A percentile compares a stretch with the other conserved stretches of the same genome.
Evolutionary conservation across 805 yeast species (phyloP).

Genomic region (Metschnikowia peoriensis): DNA sequence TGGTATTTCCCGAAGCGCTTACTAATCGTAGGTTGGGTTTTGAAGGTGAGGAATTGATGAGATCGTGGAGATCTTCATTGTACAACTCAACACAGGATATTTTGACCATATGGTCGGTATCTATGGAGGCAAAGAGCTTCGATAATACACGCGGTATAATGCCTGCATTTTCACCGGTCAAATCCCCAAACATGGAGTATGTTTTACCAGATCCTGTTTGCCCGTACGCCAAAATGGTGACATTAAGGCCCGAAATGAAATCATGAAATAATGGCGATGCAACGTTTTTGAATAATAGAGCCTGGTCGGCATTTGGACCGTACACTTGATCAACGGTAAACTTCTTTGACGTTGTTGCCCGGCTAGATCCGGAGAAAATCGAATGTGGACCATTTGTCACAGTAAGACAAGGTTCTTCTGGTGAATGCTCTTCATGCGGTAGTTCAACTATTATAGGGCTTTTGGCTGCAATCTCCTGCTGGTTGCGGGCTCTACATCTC

Average conservation of each 20-base stretch:
- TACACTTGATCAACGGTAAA: conserved; percentile 78
- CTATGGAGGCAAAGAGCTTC: conserved; percentile 50
- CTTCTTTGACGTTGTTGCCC: conserved; percentile 20
- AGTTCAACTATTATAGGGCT: conserved; percentile 49
- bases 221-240: conserved; percentile 74
- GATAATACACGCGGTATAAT: conserved; percentile 52
- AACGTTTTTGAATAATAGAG: conserved; percentile 59
- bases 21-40: conserved; percentile 26
- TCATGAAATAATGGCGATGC: conserved; percentile 75
- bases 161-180: conserved; percentile 45
- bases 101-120: conserved; percentile 60
- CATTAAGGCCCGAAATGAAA: conserved; percentile 57
- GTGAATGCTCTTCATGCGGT: conserved; percentile 31
- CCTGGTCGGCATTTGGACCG: conserved; percentile 80
- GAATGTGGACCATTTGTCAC: conserved; percentile 20
- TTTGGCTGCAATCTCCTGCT: conserved; percentile 42
- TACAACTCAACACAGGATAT: conserved; percentile 83
- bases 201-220: conserved; percentile 94
- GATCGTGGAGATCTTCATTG: conserved; percentile 80
- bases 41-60: conserved; percentile 38
- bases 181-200: conserved; percentile 62
- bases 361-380: conserved; percentile 18
- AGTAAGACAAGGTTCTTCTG: conserved; percentile 21
- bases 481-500: conserved; percentile 52
- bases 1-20: conserved; percentile 8